phyloP scores from a whole-genome alignment of 148 eudicot genomes.

The Suaeda aralocaspica region DNA sequence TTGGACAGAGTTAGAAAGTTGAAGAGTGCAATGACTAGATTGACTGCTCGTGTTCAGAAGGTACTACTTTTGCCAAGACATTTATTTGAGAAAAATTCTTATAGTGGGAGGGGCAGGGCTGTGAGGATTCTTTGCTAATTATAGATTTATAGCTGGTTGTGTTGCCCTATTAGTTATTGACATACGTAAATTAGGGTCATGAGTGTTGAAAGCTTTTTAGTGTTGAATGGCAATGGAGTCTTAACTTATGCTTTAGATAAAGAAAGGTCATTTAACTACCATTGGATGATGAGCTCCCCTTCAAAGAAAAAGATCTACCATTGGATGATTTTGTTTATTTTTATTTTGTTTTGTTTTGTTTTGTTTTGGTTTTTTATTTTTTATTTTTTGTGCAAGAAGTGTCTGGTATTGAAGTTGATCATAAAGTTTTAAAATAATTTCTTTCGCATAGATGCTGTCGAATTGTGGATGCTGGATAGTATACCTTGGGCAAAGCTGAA shows the following conservation, averaged over 20 bases:
- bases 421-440: not conserved
- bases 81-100: too few species aligned
- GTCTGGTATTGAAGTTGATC: too few species aligned
- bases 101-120: not conserved
- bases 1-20: constrained; percentile 73
- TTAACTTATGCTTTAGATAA: not conserved
- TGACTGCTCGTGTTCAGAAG: constrained; percentile 80
- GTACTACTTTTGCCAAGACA: constrained; percentile 32
- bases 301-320: too few species aligned
- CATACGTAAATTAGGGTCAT: not conserved
- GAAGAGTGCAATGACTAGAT: constrained; percentile 79
- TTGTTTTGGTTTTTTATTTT: too few species aligned
- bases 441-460: not conserved
- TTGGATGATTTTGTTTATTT: too few species aligned
- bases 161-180: not conserved
- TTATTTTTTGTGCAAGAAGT: too few species aligned
- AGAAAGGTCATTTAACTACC: too few species aligned
- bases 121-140: not conserved
- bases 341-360: too few species aligned
- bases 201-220: not conserved
- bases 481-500: not conserved
- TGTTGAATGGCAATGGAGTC: not conserved
- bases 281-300: too few species aligned
- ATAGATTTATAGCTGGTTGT: not conserved
- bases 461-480: not conserved